Conservation (phyloP, 257 asterid genomes). For the Ilex aquifolium region DNA sequence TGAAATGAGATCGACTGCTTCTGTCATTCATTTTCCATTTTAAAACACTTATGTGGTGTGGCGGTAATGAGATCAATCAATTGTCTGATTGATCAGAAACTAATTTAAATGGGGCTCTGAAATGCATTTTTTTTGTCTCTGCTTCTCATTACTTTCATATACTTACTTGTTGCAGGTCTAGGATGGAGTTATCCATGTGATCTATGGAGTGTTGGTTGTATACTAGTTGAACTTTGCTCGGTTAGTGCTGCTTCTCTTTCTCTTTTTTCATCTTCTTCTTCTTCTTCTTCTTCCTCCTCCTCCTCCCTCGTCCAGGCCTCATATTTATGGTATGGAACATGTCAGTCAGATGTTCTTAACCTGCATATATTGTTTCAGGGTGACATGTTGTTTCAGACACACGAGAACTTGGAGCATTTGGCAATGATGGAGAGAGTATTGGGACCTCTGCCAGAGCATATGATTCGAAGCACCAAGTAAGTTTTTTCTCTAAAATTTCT, state of each 20-base stretch:
- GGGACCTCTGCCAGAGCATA: slow-evolving; percentile 48
- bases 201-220: slow-evolving; percentile 53
- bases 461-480: slow-evolving; percentile 42
- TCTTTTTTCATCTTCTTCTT: no score
- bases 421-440: slow-evolving; percentile 63
- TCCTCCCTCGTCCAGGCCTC: not conserved
- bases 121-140: not conserved
- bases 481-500: not conserved
- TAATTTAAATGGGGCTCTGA: no score
- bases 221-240: slow-evolving; percentile 50
- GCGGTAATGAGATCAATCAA: not conserved
- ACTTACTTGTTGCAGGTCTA: slow-evolving; percentile 32
- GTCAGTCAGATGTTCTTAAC: slow-evolving; percentile 8
- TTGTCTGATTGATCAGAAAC: not conserved
- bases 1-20: slow-evolving; percentile 1
- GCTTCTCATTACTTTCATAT: not conserved
- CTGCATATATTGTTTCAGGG: slow-evolving; percentile 26
- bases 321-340: not conserved
- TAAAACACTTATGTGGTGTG: slow-evolving; percentile 3
- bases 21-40: slow-evolving; percentile 9
- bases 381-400: slow-evolving; percentile 43
- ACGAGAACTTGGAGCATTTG: slow-evolving; percentile 59
- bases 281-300: slow-evolving; percentile 5
- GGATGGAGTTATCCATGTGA: slow-evolving; percentile 57
- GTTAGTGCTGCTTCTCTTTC: slow-evolving; percentile 17